Conservation (phyloP, 2,329 filamentous ascomycete species). For the Aspergillus sp. region DNA sequence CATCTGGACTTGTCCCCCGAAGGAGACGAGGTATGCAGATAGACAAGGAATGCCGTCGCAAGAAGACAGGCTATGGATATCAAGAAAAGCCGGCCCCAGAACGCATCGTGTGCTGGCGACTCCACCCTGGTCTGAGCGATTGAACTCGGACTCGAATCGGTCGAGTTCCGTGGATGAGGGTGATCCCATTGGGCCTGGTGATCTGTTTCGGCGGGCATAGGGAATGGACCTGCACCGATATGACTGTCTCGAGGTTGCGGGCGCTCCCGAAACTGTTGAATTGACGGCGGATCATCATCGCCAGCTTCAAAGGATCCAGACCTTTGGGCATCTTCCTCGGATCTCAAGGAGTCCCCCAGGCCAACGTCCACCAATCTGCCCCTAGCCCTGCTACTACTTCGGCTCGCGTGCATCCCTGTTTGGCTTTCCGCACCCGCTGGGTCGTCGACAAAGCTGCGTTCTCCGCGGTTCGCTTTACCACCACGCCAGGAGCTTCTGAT, state of each 20-base stretch:
- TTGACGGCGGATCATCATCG: constrained; percentile 44
- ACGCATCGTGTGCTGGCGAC: constrained; percentile 72
- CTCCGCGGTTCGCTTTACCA: constrained; percentile 33
- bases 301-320: constrained; percentile 29
- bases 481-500: constrained; percentile 51
- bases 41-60: constrained; percentile 80
- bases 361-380: constrained; percentile 74
- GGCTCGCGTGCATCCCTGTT: constrained; percentile 14
- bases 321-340: constrained; percentile 36
- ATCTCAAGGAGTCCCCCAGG: constrained; percentile 54
- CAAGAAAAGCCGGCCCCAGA: constrained; percentile 84
- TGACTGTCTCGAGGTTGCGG: constrained; percentile 31
- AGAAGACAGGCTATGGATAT: constrained; percentile 76
- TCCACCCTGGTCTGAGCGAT: constrained; percentile 54
- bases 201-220: constrained; percentile 44
- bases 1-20: constrained; percentile 56
- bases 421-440: constrained; percentile 30
- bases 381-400: constrained; percentile 49
- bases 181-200: constrained; percentile 39
- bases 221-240: constrained; percentile 29
- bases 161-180: constrained; percentile 40
- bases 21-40: constrained; percentile 73
- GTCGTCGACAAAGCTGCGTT: constrained; percentile 25
- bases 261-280: constrained; percentile 46
- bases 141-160: constrained; percentile 46